Evolutionary conservation across 495 filamentous ascomycete genomes (phyloP).

Genomic region (Hypomontagnella monticulosa): DNA sequence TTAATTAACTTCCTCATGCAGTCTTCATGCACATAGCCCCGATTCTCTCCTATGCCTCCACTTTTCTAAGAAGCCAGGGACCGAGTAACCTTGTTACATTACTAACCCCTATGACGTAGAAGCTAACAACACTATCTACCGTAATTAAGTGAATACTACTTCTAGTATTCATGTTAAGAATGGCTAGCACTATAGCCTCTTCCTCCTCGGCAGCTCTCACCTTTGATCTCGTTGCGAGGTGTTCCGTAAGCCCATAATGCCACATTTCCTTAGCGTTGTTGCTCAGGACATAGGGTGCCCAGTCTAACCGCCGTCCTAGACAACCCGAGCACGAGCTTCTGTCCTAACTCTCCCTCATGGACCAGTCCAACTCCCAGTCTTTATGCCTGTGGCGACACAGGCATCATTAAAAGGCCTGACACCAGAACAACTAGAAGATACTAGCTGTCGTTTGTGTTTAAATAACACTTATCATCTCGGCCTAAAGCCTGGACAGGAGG

Average conservation of each 20-base stretch:
- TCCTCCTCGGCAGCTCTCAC: constrained; percentile 69
- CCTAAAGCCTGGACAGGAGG: constrained; percentile 89
- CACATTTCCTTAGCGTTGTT: background rate
- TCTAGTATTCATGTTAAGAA: constrained; percentile 47
- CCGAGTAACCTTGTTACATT: constrained; percentile 12
- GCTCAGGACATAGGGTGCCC: background rate
- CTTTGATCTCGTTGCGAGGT: constrained; percentile 82
- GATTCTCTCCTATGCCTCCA: constrained; percentile 17
- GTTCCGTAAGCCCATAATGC: constrained; percentile 69
- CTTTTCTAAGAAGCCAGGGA: constrained; percentile 17
- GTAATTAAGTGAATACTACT: constrained; percentile 7
- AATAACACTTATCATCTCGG: constrained; percentile 99
- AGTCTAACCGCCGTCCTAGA: constrained; percentile 60
- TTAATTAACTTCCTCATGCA: constrained; percentile 34
- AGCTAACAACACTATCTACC: background rate
- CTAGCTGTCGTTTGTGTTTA: constrained; percentile 88
- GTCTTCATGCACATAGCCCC: constrained; percentile 26
- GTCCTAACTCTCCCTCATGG: constrained; percentile 91
- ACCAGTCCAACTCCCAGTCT: constrained; percentile 86
- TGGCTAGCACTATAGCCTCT: constrained; percentile 56
- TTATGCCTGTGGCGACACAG: constrained; percentile 99
- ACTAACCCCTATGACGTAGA: constrained; percentile 36
- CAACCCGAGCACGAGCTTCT: constrained; percentile 94
- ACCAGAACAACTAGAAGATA: constrained; percentile 87
- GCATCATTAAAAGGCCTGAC: constrained; percentile 95